Evolutionary conservation across 1,139 yeast species (phyloP).

Genomic region (Suhomyces kunorum): DNA sequence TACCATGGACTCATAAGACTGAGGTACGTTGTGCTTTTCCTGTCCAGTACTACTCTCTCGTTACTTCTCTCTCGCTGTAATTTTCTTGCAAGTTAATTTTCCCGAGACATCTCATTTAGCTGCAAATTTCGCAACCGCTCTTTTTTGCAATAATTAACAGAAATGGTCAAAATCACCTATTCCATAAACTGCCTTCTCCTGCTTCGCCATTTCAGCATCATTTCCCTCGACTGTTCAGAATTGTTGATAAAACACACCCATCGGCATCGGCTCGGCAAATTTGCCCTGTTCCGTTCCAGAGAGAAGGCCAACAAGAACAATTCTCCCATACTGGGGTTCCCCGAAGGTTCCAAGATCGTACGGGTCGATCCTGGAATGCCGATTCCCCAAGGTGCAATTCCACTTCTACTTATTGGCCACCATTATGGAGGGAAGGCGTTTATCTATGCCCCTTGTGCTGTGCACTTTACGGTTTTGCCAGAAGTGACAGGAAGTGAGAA

Average conservation of each 20-base stretch:
- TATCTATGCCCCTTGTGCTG: background rate
- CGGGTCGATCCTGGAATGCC: conserved; percentile 27
- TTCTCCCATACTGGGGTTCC: conserved; percentile 11
- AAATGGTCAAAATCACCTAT: background rate
- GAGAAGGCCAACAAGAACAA: background rate
- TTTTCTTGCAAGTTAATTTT: no score
- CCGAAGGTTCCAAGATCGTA: conserved; percentile 23
- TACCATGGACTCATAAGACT: no score
- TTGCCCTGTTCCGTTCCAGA: background rate
- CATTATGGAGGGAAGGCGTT: background rate
- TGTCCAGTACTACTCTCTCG: no score
- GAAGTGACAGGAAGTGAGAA: background rate
- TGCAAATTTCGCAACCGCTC: conserved; percentile 2
- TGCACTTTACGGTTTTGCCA: background rate
- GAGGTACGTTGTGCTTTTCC: no score
- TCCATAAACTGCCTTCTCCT: background rate
- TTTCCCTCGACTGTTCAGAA: background rate
- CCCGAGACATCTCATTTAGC: background rate
- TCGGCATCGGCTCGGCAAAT: background rate
- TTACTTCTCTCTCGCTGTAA: no score
- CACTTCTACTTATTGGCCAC: conserved; percentile 11
- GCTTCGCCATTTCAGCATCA: background rate
- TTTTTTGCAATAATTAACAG: background rate
- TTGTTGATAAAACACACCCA: background rate
- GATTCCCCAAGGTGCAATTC: conserved; percentile 30